Base-by-base conservation (phyloP, 1,284 basidiomycete genomes). In the Melampsora americana region DNA sequence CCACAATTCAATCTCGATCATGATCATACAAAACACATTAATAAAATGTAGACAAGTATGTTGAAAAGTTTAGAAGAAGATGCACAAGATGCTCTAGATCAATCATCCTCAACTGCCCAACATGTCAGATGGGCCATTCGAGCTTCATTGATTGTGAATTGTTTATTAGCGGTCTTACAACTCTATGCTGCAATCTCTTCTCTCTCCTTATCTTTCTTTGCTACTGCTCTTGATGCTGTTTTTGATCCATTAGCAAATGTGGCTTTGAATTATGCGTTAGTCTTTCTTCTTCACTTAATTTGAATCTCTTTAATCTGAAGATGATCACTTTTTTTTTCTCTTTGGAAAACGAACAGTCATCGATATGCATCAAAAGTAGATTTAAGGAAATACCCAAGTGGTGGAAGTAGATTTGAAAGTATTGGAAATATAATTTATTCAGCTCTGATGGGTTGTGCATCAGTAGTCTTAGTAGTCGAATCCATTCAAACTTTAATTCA, bases 361-460 rank as follows among this genome's bases (percentile, higher is more conserved):
- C 42, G 39, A 53, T 73, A 73, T 66, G 71, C 71, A 9, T 42
- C 14, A 2, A 53, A 65, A 42, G 71, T 73, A 12, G 71, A 73
- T 73, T 42, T 65, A 7, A 26, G 46, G 0, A 92, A 92, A 80
- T 96, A 93, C 92, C 93, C 93, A 7, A 90, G 93, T 16, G 91
- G 93, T 68, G 95, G 95, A 32, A 87, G 90, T n/a, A 87, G 93
- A 66, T 87, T 95, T 62, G 92, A 94, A 83, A 94, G 91, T 0
- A 93, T 94, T 82, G 79, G 75, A 26, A 72, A 60, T 42, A 73
- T 73, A 18, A 39, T 73, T 11, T 73, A 73, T 59, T 65, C 71
- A 30, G 50, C 44, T 11, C 62, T 59, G 12, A 73, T 73, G 71
- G 71, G 62, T 4, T 73, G 71, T 66, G 71, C 62, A n/a, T 73